Percentiles rank a stretch among this genome's conserved stretches.
phyloP scores from a whole-genome alignment of 768 basidiomycete species.

The Tricholoma sp. region DNA sequence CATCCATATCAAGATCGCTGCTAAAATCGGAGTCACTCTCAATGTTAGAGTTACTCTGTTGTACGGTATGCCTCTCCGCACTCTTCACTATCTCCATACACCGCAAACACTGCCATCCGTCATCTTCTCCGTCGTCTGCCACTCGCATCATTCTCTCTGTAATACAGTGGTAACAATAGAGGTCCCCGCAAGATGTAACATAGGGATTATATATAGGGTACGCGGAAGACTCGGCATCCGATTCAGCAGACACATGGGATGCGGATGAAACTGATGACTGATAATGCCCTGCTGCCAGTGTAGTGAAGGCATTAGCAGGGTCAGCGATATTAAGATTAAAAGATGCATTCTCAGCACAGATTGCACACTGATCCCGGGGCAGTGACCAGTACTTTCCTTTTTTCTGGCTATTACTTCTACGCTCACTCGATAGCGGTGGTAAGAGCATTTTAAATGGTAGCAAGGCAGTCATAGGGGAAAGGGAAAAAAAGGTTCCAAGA shows the following conservation, averaged over 20 bases:
- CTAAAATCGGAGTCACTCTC: slow-evolving; percentile 61
- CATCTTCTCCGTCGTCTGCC: slow-evolving; percentile 57
- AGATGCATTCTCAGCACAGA: slow-evolving; percentile 78
- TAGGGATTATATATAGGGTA: slow-evolving; percentile 81
- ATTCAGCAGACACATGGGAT: slow-evolving; percentile 16
- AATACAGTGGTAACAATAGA: slow-evolving; percentile 93
- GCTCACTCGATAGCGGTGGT: not conserved
- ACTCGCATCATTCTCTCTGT: slow-evolving; percentile 74
- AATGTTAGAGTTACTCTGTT: slow-evolving; percentile 31
- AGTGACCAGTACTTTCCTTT: slow-evolving; percentile 68
- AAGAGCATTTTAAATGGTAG: slow-evolving; percentile 13
- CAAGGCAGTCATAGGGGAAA: slow-evolving; percentile 26
- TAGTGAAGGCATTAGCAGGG: slow-evolving; percentile 43
- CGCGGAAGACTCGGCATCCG: slow-evolving; percentile 41
- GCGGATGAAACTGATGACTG: slow-evolving; percentile 7
- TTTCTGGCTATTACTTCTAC: slow-evolving; percentile 14
- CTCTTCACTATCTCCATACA: slow-evolving; percentile 63
- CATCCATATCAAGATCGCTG: slow-evolving; percentile 41
- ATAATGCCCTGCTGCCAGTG: slow-evolving; percentile 16
- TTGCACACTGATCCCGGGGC: slow-evolving; percentile 76
- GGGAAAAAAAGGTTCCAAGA: slow-evolving; percentile 24
- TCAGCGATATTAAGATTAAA: slow-evolving; percentile 54
- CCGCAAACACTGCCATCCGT: slow-evolving; percentile 79
- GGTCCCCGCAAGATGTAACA: slow-evolving; percentile 75
- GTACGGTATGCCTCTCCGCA: slow-evolving; percentile 54